Evolutionary conservation across 257 asterid species (phyloP).

Genomic region (Gentiana dahurica): DNA sequence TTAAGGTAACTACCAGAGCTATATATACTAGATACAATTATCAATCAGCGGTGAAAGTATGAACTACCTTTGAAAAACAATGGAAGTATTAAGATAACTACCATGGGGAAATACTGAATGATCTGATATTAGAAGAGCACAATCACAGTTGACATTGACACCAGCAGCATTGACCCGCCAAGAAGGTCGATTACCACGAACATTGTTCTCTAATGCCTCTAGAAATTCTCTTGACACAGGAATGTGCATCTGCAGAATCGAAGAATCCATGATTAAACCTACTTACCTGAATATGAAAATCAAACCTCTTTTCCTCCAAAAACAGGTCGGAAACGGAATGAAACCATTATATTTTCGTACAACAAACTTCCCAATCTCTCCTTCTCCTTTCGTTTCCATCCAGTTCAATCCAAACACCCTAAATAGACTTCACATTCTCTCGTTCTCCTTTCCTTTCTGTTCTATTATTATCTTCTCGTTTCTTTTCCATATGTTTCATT

Average conservation of each 20-base stretch:
- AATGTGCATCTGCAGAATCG: slow-evolving; percentile 43
- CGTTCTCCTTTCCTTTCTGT: no score
- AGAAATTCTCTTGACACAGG: slow-evolving; percentile 69
- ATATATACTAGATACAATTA: no score
- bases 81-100: slow-evolving; percentile 20
- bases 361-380: no score
- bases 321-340: no score
- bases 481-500: no score
- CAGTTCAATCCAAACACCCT: no score
- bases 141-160: slow-evolving; percentile 59
- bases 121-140: slow-evolving; percentile 74
- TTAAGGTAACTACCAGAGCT: slow-evolving; percentile 33
- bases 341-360: no score
- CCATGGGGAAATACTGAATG: slow-evolving; percentile 85
- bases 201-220: slow-evolving; percentile 74
- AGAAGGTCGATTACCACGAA: slow-evolving; percentile 69
- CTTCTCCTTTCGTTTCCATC: no score
- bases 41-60: not conserved
- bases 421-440: no score
- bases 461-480: no score
- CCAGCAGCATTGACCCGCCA: slow-evolving; percentile 83
- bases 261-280: not conserved
- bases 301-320: no score
- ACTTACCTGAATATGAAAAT: no score
- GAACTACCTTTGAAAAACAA: not conserved